phyloP scores from a whole-genome alignment of 768 basidiomycete species.

The Agaricus subrufescens region DNA sequence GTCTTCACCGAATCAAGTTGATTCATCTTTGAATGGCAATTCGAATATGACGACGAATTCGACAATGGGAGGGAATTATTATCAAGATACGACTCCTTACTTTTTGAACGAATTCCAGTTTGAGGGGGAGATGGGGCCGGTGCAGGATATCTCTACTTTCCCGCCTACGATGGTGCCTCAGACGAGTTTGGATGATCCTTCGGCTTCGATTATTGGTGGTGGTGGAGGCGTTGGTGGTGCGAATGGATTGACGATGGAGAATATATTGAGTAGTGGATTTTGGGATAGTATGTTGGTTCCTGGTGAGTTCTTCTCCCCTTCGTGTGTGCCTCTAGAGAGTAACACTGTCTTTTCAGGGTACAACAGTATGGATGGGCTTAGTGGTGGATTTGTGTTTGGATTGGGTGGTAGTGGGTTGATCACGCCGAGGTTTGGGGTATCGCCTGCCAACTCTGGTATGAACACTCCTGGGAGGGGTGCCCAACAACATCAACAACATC shows the following conservation, averaged over 20 bases:
- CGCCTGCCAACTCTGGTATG: constrained; percentile 54
- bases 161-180: constrained; percentile 79
- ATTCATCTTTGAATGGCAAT: neutral
- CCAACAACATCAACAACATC: too few species aligned
- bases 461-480: constrained; percentile 36
- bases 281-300: constrained; percentile 89
- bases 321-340: neutral
- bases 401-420: constrained; percentile 81
- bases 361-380: constrained; percentile 76
- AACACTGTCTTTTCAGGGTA: constrained; percentile 46
- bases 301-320: constrained; percentile 39
- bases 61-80: constrained; percentile 3
- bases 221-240: constrained; percentile 14
- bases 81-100: constrained; percentile 6
- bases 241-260: constrained; percentile 71
- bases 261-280: constrained; percentile 71
- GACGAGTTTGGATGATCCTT: neutral
- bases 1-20: neutral
- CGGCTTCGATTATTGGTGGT: neutral
- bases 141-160: constrained; percentile 77
- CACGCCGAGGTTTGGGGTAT: constrained; percentile 61
- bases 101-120: constrained; percentile 59
- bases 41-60: neutral
- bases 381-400: constrained; percentile 83
- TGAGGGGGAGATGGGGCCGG: constrained; percentile 81